A percentile compares a stretch with the other conserved stretches of the same genome.
These are phyloP conservation scores for Pythium volutum DNA, from an alignment of 352 stramenopile genomes.

Conservation along the genomic window DNA sequence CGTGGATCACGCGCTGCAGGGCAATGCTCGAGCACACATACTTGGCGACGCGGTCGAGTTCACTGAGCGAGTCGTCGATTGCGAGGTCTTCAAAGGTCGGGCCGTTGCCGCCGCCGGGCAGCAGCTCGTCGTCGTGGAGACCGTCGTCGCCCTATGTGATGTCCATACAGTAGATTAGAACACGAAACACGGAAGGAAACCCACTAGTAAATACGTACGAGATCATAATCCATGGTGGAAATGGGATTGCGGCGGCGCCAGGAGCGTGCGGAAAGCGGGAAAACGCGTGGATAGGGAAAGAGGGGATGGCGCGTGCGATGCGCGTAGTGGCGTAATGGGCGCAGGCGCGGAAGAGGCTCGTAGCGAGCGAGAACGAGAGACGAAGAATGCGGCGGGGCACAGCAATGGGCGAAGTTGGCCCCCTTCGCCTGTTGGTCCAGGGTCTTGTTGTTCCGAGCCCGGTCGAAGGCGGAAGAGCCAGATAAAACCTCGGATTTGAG, in stretches of 20 bases:
- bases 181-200: not conserved
- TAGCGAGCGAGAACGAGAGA: not conserved
- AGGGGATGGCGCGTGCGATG: conserved; percentile 2
- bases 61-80: conserved; percentile 96
- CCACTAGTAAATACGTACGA: conserved; percentile 26
- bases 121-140: conserved; percentile 17
- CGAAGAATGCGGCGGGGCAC: not conserved
- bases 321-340: not conserved
- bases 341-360: not conserved
- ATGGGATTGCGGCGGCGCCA: not conserved
- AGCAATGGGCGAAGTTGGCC: not conserved
- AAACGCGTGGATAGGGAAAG: not conserved
- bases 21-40: conserved; percentile 96
- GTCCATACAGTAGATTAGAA: no score
- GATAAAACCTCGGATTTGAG: conserved; percentile 18
- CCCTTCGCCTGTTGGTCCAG: not conserved
- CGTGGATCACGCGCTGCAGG: conserved; percentile 95
- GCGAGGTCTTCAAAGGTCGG: conserved; percentile 98
- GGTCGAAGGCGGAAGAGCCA: not conserved
- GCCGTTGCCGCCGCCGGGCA: conserved; percentile 32
- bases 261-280: not conserved
- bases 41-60: conserved; percentile 93
- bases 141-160: conserved; percentile 31
- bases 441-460: not conserved
- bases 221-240: conserved; percentile 46